Percentiles rank a stretch among this genome's conserved stretches.
These are phyloP conservation scores for Pseudocercospora pini-densiflorae DNA, from an alignment of 2,329 filamentous ascomycete genomes.

Conservation along the genomic window DNA sequence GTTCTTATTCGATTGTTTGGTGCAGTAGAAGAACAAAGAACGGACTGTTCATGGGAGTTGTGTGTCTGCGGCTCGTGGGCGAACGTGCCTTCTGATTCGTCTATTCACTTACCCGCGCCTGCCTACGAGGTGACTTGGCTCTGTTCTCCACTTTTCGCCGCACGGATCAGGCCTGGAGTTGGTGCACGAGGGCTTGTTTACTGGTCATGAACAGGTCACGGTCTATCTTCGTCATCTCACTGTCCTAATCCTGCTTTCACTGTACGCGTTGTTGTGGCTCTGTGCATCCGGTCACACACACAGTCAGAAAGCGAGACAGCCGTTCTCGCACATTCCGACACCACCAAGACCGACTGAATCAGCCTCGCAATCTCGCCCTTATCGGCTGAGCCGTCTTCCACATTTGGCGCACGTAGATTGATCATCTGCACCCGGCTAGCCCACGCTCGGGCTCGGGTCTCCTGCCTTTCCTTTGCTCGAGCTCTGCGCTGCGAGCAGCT, in stretches of 20 bases:
- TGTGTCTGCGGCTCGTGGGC: neutral
- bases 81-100: too few relatives aligned
- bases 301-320: neutral
- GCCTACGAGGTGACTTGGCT: too few relatives aligned
- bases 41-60: neutral
- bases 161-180: neutral
- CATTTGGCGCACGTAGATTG: neutral
- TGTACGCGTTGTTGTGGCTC: neutral
- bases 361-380: conserved; percentile 2
- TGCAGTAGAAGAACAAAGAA: neutral
- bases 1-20: conserved; percentile 11
- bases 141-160: too few relatives aligned
- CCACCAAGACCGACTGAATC: neutral
- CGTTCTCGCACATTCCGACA: conserved; percentile 5
- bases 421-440: neutral
- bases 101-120: too few relatives aligned
- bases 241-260: neutral
- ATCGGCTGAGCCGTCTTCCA: conserved; percentile 4
- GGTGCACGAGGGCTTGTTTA: neutral
- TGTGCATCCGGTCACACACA: neutral
- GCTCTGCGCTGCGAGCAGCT: conserved; percentile 9
- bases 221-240: neutral
- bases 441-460: neutral
- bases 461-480: neutral
- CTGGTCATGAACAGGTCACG: neutral